Evolutionary conservation across 148 eudicot genomes (phyloP).

Genomic region (Vaccinium corymbosum): DNA sequence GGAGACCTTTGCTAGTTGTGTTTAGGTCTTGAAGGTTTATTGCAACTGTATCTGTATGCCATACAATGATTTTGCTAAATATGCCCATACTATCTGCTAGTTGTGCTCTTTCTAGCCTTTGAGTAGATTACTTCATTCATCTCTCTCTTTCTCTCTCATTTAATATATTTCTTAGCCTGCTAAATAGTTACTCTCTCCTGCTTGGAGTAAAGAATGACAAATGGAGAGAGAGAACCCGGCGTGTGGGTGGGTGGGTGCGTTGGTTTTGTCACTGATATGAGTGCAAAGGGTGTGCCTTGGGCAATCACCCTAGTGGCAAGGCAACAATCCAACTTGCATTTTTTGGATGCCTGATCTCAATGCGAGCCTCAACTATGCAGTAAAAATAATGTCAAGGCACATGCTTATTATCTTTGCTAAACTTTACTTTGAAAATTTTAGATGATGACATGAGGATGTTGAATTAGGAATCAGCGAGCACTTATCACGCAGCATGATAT

Average conservation of each 20-base stretch:
- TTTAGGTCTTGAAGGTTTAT: background rate
- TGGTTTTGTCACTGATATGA: background rate
- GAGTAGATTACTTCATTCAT: background rate
- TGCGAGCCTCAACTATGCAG: background rate
- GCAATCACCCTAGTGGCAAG: background rate
- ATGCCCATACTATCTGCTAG: background rate
- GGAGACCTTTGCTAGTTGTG: background rate
- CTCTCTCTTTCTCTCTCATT: background rate
- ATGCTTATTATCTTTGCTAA: background rate
- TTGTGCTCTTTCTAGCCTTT: background rate
- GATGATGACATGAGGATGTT: background rate
- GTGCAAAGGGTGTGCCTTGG: background rate
- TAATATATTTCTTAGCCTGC: background rate
- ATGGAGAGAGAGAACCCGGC: background rate
- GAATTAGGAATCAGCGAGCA: background rate
- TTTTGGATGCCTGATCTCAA: background rate
- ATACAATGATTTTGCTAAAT: background rate
- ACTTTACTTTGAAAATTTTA: background rate
- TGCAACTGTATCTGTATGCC: background rate
- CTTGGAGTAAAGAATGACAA: background rate
- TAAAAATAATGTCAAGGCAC: background rate
- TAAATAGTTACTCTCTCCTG: background rate
- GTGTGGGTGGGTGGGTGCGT: background rate
- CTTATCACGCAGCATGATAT: background rate
- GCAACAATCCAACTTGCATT: background rate